Evolutionary conservation across 306 rosid species (phyloP).

Genomic region (Benincasa hispida): DNA sequence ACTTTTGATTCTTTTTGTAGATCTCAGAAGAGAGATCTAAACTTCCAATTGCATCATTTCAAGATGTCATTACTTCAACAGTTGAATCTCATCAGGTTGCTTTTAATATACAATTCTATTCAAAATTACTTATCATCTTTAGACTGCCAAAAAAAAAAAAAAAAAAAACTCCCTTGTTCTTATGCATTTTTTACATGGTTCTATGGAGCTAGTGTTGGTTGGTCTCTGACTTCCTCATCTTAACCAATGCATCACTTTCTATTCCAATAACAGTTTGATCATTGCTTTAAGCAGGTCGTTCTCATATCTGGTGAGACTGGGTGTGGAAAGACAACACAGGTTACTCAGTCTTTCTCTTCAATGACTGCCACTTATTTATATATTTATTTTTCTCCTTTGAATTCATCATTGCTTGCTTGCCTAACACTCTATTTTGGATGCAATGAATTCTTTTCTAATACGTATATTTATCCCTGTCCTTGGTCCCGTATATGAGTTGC

Average conservation of each 20-base stretch:
- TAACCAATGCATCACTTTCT: background rate
- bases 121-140: background rate
- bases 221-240: background rate
- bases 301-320: slow-evolving; percentile 93
- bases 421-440: background rate
- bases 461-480: background rate
- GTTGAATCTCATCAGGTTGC: slow-evolving; percentile 82
- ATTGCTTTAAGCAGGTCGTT: slow-evolving; percentile 59
- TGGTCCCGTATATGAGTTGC: background rate
- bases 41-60: slow-evolving; percentile 79
- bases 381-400: background rate
- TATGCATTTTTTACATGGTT: background rate
- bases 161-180: background rate
- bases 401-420: background rate
- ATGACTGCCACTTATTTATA: slow-evolving; percentile 14
- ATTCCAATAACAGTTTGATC: slow-evolving; percentile 14
- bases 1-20: slow-evolving; percentile 29
- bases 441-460: background rate
- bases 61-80: slow-evolving; percentile 55
- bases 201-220: background rate
- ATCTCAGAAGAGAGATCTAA: slow-evolving; percentile 34
- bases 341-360: slow-evolving; percentile 42
- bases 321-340: slow-evolving; percentile 99
- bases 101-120: background rate
- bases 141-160: background rate